Evolutionary conservation across 148 eudicot genomes (phyloP), one percentile per base, ranked within the genome.

Genomic region (Oxyria digyna): DNA sequence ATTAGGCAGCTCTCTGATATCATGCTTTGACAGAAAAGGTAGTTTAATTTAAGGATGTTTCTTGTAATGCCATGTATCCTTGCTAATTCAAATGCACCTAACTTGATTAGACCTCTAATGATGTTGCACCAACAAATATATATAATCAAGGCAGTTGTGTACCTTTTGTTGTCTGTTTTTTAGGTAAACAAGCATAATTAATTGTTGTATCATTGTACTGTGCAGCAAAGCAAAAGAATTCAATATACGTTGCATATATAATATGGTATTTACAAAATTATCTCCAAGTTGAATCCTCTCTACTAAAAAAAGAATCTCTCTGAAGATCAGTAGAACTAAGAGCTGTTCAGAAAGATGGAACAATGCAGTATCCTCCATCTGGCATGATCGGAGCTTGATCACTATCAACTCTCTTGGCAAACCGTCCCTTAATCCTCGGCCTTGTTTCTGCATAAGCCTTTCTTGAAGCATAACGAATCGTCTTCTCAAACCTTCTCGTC

Each of bases 391-490:
- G 63, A 69, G 3, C 86, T 74, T 7, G 89, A 62, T 87, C 96
- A 7, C 78, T 79, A 24, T 90, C 88, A 23, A 86, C 75, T 73
- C 98, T 84, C 81, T 94, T 94, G 23, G 93, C 97, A 43, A 94
- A 94, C 41, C 98, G 79, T 48, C 98, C 98, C 79, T 94, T 90
- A 77, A 94, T 83, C 75, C 99, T 76, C 6, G 99, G 99, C 62
- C 99, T 81, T 17, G 92, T 94, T 77, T 94, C 99, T 32, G 99
- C 99, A 69, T 94, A 94, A 1, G 99, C 99, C 74, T 94, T 94
- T 73, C 99, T 88, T 18, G 99, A 94, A 24, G 99, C 99, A 72
- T 94, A 94, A 52, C 99, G 82, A 3, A 94, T 94, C 3, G 96
- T 94, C 82, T 94, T 94, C 80, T 90, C 97, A 42, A 90, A 94